phyloP scores from a whole-genome alignment of 495 filamentous ascomycete genomes.

The Neurospora sp. region DNA sequence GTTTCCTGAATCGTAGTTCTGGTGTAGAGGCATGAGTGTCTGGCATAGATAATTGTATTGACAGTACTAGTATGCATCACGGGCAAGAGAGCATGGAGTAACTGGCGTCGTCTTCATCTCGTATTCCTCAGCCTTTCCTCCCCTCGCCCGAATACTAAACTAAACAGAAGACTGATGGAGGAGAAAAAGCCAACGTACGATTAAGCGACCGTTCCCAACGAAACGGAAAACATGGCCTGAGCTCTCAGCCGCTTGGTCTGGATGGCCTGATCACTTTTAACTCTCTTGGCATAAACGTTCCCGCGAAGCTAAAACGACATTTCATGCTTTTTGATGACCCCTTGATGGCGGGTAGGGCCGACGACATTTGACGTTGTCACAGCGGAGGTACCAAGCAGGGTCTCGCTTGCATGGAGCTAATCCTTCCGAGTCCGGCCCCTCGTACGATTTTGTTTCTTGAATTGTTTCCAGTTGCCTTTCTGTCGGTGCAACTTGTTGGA shows the following conservation, averaged over 20 bases:
- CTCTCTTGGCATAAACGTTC: background rate
- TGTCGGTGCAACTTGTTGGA: background rate
- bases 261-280: background rate
- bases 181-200: background rate
- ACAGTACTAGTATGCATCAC: background rate
- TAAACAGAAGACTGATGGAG: background rate
- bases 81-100: background rate
- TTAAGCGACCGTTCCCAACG: background rate
- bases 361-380: background rate
- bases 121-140: background rate
- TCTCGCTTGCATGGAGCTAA: background rate
- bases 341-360: background rate
- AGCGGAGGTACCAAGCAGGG: background rate
- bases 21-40: background rate
- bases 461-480: background rate
- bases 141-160: background rate
- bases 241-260: background rate
- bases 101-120: background rate
- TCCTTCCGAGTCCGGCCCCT: background rate
- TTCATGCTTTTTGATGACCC: background rate
- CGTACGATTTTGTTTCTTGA: background rate
- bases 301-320: background rate
- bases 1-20: background rate
- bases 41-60: background rate
- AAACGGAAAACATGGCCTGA: background rate